phyloP scores from a whole-genome alignment of 2,329 filamentous ascomycete genomes.

The Colletotrichum agaves region DNA sequence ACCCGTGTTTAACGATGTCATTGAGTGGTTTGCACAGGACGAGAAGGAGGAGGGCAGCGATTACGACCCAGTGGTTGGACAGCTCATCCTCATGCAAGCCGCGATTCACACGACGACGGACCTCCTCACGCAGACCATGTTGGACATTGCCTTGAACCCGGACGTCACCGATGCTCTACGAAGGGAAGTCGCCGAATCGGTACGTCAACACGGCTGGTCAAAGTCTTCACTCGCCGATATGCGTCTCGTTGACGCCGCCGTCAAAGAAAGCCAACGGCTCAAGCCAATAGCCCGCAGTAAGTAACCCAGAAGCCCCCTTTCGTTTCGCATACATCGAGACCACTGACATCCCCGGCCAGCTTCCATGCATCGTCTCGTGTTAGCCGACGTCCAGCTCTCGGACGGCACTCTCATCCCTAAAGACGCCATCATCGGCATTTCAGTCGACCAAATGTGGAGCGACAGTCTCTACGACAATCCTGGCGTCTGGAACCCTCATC shows the following conservation, averaged over 20 bases:
- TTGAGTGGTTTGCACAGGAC: slow-evolving; percentile 34
- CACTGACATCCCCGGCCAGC: too few relatives aligned
- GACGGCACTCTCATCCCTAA: slow-evolving; percentile 9
- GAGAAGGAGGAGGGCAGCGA: slow-evolving; percentile 61
- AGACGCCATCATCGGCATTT: slow-evolving; percentile 7
- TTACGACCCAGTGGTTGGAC: slow-evolving; percentile 76
- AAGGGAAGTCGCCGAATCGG: slow-evolving; percentile 52
- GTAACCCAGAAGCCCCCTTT: too few relatives aligned
- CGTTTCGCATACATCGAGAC: too few relatives aligned
- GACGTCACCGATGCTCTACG: slow-evolving; percentile 54
- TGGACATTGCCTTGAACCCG: slow-evolving; percentile 51
- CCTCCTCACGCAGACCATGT: slow-evolving; percentile 49
- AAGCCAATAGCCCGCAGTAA: too few relatives aligned
- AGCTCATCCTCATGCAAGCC: slow-evolving; percentile 79
- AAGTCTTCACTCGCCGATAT: slow-evolving; percentile 51
- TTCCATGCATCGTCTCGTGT: slow-evolving; percentile 11
- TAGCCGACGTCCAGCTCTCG: slow-evolving; percentile 4
- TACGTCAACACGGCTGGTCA: slow-evolving; percentile 48
- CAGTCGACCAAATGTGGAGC: slow-evolving; percentile 4
- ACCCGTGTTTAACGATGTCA: slow-evolving; percentile 37
- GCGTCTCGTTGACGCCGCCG: slow-evolving; percentile 52
- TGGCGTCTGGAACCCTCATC: too few relatives aligned
- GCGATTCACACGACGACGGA: slow-evolving; percentile 57
- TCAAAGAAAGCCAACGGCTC: slow-evolving; percentile 52
- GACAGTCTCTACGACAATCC: slow-evolving; percentile 47